Conservation (phyloP, 2,329 filamentous ascomycete genomes). For the Aspergillus niger region DNA sequence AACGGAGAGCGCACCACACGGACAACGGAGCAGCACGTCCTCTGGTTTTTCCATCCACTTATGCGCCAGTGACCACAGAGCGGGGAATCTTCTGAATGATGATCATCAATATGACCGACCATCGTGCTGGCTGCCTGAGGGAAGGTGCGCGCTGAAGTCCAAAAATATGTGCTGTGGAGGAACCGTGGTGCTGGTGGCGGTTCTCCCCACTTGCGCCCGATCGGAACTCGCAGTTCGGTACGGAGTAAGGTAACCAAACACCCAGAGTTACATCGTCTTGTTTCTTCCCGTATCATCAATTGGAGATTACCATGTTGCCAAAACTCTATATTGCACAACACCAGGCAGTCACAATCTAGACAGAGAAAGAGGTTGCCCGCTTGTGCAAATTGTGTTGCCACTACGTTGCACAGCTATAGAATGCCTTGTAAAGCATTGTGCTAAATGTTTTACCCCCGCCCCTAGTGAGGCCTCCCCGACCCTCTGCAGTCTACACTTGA, state of each 20-base stretch:
- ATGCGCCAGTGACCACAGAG: neutral
- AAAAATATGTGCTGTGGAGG: conserved; percentile 4
- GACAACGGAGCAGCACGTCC: neutral
- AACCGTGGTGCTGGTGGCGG: conserved; percentile 3
- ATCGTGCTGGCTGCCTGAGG: neutral
- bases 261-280: neutral
- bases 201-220: conserved; percentile 4
- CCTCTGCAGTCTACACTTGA: neutral
- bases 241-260: neutral
- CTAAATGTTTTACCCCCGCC: neutral
- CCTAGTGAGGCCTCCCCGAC: neutral
- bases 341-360: neutral
- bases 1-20: neutral
- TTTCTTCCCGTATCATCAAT: neutral
- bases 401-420: neutral
- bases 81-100: neutral
- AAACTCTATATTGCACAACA: neutral
- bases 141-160: neutral
- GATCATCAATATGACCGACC: neutral
- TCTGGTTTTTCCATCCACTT: neutral
- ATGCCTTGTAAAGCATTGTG: neutral
- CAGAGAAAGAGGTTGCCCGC: neutral
- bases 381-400: neutral
- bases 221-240: neutral
- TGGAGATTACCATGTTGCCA: neutral